Percentiles rank a stretch among this genome's conserved stretches.
These are phyloP conservation scores for Cryptococcus depauperatus DNA, from an alignment of 1,284 basidiomycete species.

Conservation along the genomic window DNA sequence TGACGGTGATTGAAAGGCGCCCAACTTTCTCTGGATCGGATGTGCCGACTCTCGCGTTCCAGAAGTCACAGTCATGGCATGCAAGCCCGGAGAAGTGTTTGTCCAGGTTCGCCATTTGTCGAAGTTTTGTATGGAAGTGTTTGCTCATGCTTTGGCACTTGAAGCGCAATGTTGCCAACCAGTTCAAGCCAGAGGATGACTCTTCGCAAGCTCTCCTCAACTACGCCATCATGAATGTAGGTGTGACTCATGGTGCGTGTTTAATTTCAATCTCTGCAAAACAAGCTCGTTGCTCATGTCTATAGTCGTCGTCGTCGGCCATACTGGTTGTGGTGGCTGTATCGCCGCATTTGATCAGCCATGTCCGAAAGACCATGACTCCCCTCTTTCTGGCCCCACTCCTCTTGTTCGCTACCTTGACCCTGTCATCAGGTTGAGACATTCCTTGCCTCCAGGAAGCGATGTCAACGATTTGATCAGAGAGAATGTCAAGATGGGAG, in stretches of 20 bases:
- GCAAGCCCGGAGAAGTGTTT: slow-evolving; percentile 59
- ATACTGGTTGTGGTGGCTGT: slow-evolving; percentile 68
- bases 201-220: slow-evolving; percentile 69
- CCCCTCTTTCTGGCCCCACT: slow-evolving; percentile 34
- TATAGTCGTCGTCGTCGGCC: slow-evolving; percentile 69
- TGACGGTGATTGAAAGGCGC: slow-evolving; percentile 18
- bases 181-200: slow-evolving; percentile 71
- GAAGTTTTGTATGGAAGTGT: neutral
- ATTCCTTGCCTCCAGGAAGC: slow-evolving; percentile 47
- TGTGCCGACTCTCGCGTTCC: slow-evolving; percentile 45
- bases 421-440: slow-evolving; percentile 57
- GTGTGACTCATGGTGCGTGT: slow-evolving; percentile 69
- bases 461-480: slow-evolving; percentile 57
- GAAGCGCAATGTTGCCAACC: slow-evolving; percentile 49
- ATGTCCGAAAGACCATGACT: slow-evolving; percentile 23
- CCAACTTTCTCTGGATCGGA: slow-evolving; percentile 43
- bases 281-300: neutral
- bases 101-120: slow-evolving; percentile 46
- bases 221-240: slow-evolving; percentile 70
- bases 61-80: slow-evolving; percentile 37
- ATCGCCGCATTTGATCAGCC: slow-evolving; percentile 53
- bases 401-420: slow-evolving; percentile 64
- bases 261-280: slow-evolving; percentile 2
- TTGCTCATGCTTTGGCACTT: neutral
- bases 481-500: slow-evolving; percentile 68